Conservation (phyloP, 345 rosid genomes). For the Alliaria petiolata region DNA sequence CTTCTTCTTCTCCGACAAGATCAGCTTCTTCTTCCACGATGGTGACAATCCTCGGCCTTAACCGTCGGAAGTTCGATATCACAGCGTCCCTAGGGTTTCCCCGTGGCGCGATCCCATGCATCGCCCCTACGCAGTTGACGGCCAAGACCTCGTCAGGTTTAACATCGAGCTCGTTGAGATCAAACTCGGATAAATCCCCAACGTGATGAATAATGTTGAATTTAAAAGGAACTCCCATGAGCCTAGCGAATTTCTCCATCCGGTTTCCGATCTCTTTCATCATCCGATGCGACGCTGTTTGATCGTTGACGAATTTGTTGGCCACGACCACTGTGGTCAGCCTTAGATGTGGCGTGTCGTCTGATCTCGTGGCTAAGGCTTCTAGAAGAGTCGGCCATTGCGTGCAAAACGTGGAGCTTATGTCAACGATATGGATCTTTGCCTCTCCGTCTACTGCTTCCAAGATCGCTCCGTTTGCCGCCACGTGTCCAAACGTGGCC, state of each 20-base stretch:
- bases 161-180: conserved; percentile 48
- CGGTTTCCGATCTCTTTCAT: conserved; percentile 90
- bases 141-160: conserved; percentile 76
- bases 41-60: conserved; percentile 76
- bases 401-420: conserved; percentile 90
- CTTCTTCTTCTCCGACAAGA: conserved; percentile 52
- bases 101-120: conserved; percentile 51
- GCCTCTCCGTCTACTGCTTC: conserved; percentile 85
- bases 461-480: conserved; percentile 86
- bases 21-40: conserved; percentile 94
- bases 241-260: conserved; percentile 94
- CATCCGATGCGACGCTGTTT: conserved; percentile 46
- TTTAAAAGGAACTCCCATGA: conserved; percentile 97
- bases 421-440: conserved; percentile 77
- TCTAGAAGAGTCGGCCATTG: conserved; percentile 98
- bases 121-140: conserved; percentile 61
- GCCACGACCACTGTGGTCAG: conserved; percentile 63
- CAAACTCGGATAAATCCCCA: conserved; percentile 67
- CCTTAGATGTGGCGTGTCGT: conserved; percentile 80
- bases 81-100: conserved; percentile 61
- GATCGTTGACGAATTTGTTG: conserved; percentile 31
- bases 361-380: conserved; percentile 91
- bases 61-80: conserved; percentile 49
- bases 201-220: conserved; percentile 74
- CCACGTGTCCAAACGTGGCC: conserved; percentile 97